Percentiles rank a stretch among this genome's conserved stretches.
These are phyloP conservation scores for Geoglossum cookeanum DNA, from an alignment of 2,329 filamentous ascomycete genomes.

Conservation along the genomic window DNA sequence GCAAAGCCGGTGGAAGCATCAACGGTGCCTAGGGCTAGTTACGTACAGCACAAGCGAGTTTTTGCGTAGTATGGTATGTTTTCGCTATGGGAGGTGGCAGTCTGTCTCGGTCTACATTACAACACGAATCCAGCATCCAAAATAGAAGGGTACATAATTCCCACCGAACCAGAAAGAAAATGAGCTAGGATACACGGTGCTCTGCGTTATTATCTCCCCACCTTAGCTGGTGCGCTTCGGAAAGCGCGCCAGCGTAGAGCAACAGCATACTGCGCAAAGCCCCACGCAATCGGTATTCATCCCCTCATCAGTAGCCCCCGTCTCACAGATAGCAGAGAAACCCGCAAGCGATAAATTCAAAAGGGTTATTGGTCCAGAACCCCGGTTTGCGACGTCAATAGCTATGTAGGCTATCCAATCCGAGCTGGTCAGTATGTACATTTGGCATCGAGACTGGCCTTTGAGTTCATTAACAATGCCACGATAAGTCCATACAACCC, in stretches of 20 bases:
- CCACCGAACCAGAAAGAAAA: not conserved
- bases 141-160: not conserved
- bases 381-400: not conserved
- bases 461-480: conserved; percentile 91
- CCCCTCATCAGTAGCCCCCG: not conserved
- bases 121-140: not conserved
- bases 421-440: not conserved
- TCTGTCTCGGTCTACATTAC: not conserved
- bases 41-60: too few relatives aligned
- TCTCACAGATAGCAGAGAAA: not conserved
- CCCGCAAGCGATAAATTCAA: not conserved
- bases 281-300: not conserved
- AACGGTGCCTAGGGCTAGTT: too few relatives aligned
- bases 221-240: not conserved
- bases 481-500: conserved; percentile 99
- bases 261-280: not conserved
- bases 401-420: not conserved
- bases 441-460: not conserved
- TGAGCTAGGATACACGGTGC: not conserved
- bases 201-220: not conserved
- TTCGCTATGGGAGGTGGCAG: too few relatives aligned
- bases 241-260: not conserved
- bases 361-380: not conserved
- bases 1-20: too few relatives aligned
- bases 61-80: too few relatives aligned